These are phyloP conservation scores for Pyrus communis DNA, from an alignment of 306 rosid genomes.

Conservation along the genomic window DNA sequence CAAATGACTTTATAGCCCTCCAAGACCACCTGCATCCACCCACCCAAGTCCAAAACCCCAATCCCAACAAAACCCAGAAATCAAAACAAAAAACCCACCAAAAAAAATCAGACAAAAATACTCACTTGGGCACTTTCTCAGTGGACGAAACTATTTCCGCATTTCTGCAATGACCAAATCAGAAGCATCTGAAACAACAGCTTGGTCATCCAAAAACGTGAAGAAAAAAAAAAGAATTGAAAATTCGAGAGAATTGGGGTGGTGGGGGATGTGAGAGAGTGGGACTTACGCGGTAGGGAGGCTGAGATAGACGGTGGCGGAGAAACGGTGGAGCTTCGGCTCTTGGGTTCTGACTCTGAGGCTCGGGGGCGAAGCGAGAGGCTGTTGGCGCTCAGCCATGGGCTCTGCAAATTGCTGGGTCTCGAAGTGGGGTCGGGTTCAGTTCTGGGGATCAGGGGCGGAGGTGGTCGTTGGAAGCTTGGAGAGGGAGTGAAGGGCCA, in stretches of 20 bases:
- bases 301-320: conserved; percentile 42
- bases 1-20: conserved; percentile 65
- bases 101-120: background rate
- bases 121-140: conserved; percentile 54
- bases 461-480: conserved; percentile 24
- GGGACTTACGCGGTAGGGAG: conserved; percentile 65
- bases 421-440: conserved; percentile 8
- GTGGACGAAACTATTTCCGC: conserved; percentile 38
- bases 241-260: background rate
- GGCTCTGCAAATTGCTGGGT: conserved; percentile 11
- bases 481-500: conserved; percentile 25
- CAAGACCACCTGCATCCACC: conserved; percentile 62
- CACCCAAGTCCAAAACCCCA: background rate
- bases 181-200: conserved; percentile 33
- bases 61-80: conserved; percentile 6
- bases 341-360: conserved; percentile 22
- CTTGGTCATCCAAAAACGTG: conserved; percentile 14
- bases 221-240: background rate
- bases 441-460: background rate
- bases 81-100: background rate
- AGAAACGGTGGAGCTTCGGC: conserved; percentile 29
- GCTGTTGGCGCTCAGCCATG: conserved; percentile 40
- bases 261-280: background rate
- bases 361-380: conserved; percentile 21
- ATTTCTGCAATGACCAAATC: conserved; percentile 45